Evolutionary conservation across 306 rosid species (phyloP), one percentile per base, ranked within the genome.

Genomic region (Sicyos baderoa): DNA sequence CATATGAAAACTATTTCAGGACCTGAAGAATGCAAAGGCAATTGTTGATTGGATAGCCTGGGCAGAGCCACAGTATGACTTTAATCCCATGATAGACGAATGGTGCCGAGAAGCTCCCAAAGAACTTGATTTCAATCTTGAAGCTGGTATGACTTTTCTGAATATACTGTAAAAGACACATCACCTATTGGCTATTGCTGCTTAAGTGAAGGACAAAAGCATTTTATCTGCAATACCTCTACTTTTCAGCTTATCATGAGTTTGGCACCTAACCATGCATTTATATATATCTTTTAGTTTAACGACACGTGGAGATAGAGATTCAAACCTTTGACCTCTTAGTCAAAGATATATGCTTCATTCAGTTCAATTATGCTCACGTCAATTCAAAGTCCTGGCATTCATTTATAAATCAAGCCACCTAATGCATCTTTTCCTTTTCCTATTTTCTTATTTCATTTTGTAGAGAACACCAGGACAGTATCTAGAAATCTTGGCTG

Each of bases 41-140:
- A 80, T 94, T 73, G 84, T 83, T 72, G 99, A 94, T 82, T 94
- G 99, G 99, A 85, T 90, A 87, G 97, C 95, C 54, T 94, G 99
- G 99, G 97, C 92, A 0, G 97, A 94, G 73, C 99, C 99, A 18
- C 97, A 90, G 55, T 86, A 88, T 62, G 78, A 94, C 81, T 90
- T 94, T 42, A 94, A 87, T 80, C 99, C 99, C 50, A 88, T 94
- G 85, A 94, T 94, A 71, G 91, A 94, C 82, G 99, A 94, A 81
- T 94, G 99, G 97, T 94, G 99, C 99, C 88, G 81, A 85, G 99
- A 94, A 85, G 95, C 91, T 81, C 99, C 99, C 45, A 94, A 90
- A 78, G 99, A 94, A 74, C 92, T 94, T 54, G 95, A 94, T 80
- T 90, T 90, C 86, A 90, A 85, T 82, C 87, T 9, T 56, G 99